A percentile compares a stretch with the other conserved stretches of the same genome.
Conservation (phyloP, 2,329 filamentous ascomycete species). For the Botryotinia calthae region DNA sequence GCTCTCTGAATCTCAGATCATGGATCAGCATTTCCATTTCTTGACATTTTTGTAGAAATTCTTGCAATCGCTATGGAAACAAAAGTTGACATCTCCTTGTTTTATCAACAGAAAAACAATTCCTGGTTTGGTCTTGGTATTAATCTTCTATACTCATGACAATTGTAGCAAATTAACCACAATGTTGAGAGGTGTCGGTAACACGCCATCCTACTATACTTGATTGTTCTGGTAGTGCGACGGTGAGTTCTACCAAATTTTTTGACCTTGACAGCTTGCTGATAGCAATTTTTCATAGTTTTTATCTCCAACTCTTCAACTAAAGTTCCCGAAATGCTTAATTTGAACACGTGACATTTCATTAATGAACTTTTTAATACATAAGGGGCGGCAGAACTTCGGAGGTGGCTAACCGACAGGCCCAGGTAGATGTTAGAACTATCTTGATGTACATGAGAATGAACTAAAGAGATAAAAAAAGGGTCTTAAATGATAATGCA, state of each 20-base stretch:
- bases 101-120: not conserved
- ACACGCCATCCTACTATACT: not conserved
- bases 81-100: not conserved
- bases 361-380: not conserved
- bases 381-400: not conserved
- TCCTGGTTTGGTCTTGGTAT: not conserved
- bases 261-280: too few species aligned
- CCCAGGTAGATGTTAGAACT: not conserved
- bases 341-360: not conserved
- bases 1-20: not conserved
- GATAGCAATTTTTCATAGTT: not conserved
- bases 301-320: fast-evolving
- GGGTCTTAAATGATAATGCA: not conserved
- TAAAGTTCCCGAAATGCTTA: not conserved
- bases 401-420: not conserved
- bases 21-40: not conserved
- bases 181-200: not conserved
- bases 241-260: not conserved
- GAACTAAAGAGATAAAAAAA: not conserved
- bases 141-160: not conserved
- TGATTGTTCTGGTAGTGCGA: not conserved
- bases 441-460: not conserved
- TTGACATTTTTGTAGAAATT: not conserved
- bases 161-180: fast-evolving
- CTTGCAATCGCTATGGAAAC: fast-evolving